Conservation (phyloP, 345 rosid genomes). For the Corchorus capsularis region DNA sequence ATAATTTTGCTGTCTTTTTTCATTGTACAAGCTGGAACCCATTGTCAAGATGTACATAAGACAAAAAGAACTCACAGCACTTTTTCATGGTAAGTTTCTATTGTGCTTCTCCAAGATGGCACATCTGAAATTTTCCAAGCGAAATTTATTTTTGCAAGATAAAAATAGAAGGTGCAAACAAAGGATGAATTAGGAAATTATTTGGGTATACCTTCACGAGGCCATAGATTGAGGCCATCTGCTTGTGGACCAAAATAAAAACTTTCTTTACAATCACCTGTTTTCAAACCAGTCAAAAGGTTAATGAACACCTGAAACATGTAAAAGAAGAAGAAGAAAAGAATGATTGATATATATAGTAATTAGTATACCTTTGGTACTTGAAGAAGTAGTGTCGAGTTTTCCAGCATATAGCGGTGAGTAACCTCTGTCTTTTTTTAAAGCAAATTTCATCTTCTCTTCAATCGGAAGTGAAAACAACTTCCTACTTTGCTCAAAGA, state of each 20-base stretch:
- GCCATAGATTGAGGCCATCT: conserved; percentile 66
- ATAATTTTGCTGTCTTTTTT: background rate
- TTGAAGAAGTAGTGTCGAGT: conserved; percentile 34
- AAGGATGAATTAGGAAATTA: conserved; percentile 6
- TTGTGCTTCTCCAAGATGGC: conserved; percentile 63
- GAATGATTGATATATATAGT: background rate
- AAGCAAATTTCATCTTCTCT: conserved; percentile 54
- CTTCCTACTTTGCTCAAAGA: conserved; percentile 54
- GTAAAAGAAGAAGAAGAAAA: background rate
- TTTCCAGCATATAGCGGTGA: conserved; percentile 56
- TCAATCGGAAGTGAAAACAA: conserved; percentile 74
- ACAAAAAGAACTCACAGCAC: conserved; percentile 45
- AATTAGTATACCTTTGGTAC: conserved; percentile 32
- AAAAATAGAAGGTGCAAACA: background rate
- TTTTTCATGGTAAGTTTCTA: conserved; percentile 55
- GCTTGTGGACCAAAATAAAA: conserved; percentile 70
- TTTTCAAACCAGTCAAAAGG: background rate
- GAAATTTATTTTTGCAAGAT: background rate
- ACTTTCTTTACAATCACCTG: conserved; percentile 80
- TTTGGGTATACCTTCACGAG: conserved; percentile 48
- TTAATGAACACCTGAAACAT: background rate
- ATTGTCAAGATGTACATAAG: background rate
- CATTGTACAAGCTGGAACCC: background rate
- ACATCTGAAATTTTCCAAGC: conserved; percentile 39
- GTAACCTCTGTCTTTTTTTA: conserved; percentile 62